Evolutionary conservation across 352 stramenopile genomes (phyloP), one percentile per base, ranked within the genome.

Genomic region (Globisporangium alternatum): DNA sequence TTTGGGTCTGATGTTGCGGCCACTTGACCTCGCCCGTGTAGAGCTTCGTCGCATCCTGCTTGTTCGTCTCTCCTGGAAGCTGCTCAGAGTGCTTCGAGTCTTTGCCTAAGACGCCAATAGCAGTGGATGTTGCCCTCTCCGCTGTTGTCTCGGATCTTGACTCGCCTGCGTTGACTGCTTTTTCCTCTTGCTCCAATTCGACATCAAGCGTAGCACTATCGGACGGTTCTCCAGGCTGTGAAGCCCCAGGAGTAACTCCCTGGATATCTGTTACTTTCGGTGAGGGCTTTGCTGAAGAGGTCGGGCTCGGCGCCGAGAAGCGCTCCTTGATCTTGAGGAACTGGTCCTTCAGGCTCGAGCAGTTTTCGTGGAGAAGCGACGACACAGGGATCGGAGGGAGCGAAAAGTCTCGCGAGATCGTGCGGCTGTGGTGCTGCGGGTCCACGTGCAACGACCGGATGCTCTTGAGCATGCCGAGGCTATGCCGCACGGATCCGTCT

Each of bases 251-350:
- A 52, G n/a, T 17, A 25, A 5, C 21, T 19, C 13, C 7, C 9
- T 52, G 45, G 22, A 45, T 10, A 13, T 45, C 39, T 7, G 45
- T n/a, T 52, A 30, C 45, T 52, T 25, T 28, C 13, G 21, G 47
- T 54, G 65, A 65, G 41, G 33, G 35, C 51, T 31, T 81, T 73
- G 64, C 69, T 70, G 53, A 5, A 45, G 39, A 44, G n/a, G 30
- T 66, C 13, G 22, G 65, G 35, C 33, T 55, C 6, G 39, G 58
- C 17, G 55, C 54, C 3, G 80, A 89, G 62, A 93, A 93, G 17
- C 80, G 75, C 43, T 93, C 81, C 59, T 90, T 90, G 61, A 93
- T 89, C 64, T 83, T 86, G 43, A 91, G 77, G 31, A 93, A 93
- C 49, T 93, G 84, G 44, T 93, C 84, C 31, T 88, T 89, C 7